These are phyloP conservation scores for Coccomyxa sp. DNA, from an alignment of 139 green algal species.

Conservation along the genomic window DNA sequence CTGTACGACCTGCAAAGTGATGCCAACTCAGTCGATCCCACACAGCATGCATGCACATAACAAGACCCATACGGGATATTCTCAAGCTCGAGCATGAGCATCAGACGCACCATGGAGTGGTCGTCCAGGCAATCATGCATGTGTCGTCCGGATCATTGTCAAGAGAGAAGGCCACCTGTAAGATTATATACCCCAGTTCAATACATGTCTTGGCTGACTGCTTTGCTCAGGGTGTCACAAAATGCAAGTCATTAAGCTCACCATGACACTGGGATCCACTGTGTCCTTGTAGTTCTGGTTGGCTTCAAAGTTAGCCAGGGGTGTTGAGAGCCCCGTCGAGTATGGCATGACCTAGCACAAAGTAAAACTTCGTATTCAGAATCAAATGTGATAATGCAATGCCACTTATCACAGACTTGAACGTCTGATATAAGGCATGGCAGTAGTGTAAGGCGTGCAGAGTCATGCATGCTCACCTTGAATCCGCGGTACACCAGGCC, in stretches of 20 bases:
- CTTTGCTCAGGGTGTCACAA: no score
- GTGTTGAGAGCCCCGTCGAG: constrained; percentile 88
- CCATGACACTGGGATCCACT: constrained; percentile 67
- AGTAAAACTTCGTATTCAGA: no score
- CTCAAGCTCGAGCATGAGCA: no score
- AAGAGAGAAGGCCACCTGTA: constrained; percentile 78
- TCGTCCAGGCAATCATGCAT: constrained; percentile 94
- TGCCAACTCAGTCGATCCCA: no score
- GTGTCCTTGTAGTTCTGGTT: constrained; percentile 98
- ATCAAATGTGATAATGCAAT: no score
- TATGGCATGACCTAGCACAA: constrained; percentile 94
- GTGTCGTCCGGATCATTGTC: constrained; percentile 68
- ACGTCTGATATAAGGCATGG: background rate
- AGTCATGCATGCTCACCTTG: constrained; percentile 66
- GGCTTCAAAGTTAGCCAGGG: constrained; percentile 98
- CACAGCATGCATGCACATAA: no score
- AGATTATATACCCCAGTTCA: background rate
- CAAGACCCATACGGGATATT: no score
- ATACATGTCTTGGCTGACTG: no score
- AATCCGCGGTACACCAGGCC: constrained; percentile 96
- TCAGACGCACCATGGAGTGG: constrained; percentile 80
- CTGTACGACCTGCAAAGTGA: background rate
- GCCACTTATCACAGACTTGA: no score
- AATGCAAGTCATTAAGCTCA: constrained; percentile 16
- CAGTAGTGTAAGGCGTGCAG: background rate